These are phyloP conservation scores for Botrytis fragariae DNA, from an alignment of 2,329 filamentous ascomycete genomes.

Conservation along the genomic window DNA sequence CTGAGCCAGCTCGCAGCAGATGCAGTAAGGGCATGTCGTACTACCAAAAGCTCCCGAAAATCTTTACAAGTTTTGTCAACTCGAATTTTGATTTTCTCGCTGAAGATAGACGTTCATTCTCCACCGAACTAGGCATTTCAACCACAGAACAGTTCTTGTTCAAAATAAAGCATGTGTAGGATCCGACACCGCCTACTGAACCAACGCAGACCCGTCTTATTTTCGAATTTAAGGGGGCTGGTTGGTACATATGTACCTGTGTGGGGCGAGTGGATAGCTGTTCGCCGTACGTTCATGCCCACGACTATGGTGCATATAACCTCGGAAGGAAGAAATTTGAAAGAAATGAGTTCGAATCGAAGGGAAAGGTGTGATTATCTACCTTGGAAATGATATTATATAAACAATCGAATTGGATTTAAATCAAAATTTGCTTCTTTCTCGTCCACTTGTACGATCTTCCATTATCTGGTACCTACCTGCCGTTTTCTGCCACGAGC, in stretches of 20 bases:
- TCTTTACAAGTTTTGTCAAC: background rate
- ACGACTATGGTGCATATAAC: constrained; percentile 20
- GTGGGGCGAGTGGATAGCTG: constrained; percentile 3
- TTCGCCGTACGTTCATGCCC: constrained; percentile 15
- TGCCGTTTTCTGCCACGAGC: constrained; percentile 5
- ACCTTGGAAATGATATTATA: background rate
- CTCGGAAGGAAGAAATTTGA: background rate
- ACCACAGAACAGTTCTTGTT: background rate
- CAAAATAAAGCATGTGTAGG: background rate
- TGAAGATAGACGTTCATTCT: background rate
- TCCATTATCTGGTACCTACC: background rate
- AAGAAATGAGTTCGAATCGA: background rate
- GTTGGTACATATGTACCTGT: constrained; percentile 3
- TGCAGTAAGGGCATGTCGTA: background rate
- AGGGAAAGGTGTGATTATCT: background rate
- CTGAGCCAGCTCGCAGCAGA: background rate
- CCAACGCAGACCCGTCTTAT: constrained; percentile 5
- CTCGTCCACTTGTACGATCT: background rate
- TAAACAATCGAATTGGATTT: background rate
- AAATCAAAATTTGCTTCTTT: background rate
- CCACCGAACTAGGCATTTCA: background rate
- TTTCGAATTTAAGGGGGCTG: constrained; percentile 13
- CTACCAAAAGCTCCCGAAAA: background rate
- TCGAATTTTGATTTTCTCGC: background rate
- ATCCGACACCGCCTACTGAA: background rate